Conservation (phyloP, 352 stramenopile genomes). For the Globisporangium lucens region DNA sequence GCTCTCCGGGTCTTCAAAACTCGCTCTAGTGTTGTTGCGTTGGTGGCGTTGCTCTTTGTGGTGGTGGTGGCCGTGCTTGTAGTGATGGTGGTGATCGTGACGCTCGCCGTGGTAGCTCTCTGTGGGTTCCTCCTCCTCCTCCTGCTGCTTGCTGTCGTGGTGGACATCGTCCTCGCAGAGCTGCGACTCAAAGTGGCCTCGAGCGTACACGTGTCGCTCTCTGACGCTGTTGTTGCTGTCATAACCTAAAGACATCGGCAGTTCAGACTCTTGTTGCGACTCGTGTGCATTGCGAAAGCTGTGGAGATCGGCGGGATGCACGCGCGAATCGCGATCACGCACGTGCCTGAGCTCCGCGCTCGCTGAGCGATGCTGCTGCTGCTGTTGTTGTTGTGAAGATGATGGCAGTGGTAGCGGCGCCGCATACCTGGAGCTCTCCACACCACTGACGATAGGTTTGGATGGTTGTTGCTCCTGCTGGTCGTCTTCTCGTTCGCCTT, state of each 20-base stretch:
- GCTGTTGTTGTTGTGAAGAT: constrained; percentile 2
- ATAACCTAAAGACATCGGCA: not conserved
- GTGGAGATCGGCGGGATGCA: not conserved
- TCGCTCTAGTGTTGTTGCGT: not conserved
- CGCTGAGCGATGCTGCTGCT: not conserved
- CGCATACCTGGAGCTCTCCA: not conserved
- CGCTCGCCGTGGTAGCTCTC: not conserved
- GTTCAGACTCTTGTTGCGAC: not conserved
- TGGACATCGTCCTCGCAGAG: not conserved
- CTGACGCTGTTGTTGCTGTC: not conserved
- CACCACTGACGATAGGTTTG: not conserved
- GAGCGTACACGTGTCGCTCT: not conserved
- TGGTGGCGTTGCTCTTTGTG: constrained; percentile 2
- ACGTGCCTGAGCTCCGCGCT: not conserved
- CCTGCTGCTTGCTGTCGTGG: not conserved
- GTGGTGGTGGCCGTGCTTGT: not conserved
- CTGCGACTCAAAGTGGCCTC: constrained; percentile 5
- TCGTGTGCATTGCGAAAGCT: not conserved
- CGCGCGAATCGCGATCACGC: not conserved
- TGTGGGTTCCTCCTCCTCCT: not conserved
- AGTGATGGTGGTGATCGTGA: not conserved
- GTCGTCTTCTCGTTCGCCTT: not conserved
- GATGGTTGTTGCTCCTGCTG: not conserved
- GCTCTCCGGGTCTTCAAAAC: not conserved
- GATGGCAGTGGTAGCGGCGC: not conserved